A percentile compares a stretch with the other conserved stretches of the same genome.
Conservation (phyloP, 2,329 filamentous ascomycete species). For the Hypoxylon sp. region DNA sequence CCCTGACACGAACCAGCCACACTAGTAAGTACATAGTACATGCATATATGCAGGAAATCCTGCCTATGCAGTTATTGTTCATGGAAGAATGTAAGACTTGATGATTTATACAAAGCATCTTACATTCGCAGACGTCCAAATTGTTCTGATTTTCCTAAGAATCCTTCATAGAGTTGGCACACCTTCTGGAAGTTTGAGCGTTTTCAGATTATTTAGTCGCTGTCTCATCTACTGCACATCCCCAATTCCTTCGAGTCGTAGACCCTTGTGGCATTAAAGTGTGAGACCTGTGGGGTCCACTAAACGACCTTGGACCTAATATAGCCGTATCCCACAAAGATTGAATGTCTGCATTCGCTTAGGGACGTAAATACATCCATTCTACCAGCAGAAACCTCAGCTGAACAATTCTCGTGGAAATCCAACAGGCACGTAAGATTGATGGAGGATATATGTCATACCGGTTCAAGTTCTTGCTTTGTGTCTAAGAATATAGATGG, state of each 20-base stretch:
- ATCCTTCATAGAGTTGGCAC: not conserved
- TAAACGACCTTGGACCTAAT: slow-evolving; percentile 7
- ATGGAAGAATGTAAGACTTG: not conserved
- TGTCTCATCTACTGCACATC: slow-evolving; percentile 37
- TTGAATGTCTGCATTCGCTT: not conserved
- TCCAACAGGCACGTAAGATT: slow-evolving; percentile 18
- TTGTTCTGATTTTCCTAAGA: not conserved
- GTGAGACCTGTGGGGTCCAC: slow-evolving; percentile 14
- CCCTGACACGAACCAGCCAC: slow-evolving; percentile 12
- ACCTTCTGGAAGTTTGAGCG: not conserved
- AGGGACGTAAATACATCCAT: not conserved
- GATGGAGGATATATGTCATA: slow-evolving; percentile 23
- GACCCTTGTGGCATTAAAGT: slow-evolving; percentile 15
- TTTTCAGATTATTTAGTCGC: slow-evolving; percentile 13
- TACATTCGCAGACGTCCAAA: not conserved
- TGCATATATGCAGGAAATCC: not conserved
- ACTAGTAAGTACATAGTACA: not conserved
- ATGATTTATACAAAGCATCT: not conserved
- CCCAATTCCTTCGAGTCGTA: slow-evolving; percentile 36
- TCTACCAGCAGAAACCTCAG: not conserved
- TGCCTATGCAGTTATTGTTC: not conserved
- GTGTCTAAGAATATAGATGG: slow-evolving; percentile 1
- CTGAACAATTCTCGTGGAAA: not conserved
- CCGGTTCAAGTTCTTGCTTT: slow-evolving; percentile 1
- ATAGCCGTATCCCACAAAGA: not conserved